These are phyloP conservation scores for Choanephora cucurbitarum DNA, from an alignment of 371 early-diverging fungal genomes.

Conservation along the genomic window DNA sequence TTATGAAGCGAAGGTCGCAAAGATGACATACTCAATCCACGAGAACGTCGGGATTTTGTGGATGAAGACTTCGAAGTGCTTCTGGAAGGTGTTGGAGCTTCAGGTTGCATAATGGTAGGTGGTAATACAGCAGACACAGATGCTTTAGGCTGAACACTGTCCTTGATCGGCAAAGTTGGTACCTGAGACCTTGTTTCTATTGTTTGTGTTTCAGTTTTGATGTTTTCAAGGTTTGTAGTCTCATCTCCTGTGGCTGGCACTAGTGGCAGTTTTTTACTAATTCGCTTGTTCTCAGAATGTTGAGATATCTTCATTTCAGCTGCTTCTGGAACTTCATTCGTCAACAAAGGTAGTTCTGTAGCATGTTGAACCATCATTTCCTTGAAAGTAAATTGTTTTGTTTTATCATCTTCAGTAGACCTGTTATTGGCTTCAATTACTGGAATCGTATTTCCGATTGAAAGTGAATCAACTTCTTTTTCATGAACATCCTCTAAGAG, in stretches of 20 bases:
- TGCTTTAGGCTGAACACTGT: not conserved
- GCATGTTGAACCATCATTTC: too few relatives aligned
- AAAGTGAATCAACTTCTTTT: not conserved
- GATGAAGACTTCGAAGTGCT: not conserved
- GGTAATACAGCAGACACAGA: slow-evolving; percentile 14
- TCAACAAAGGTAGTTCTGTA: too few relatives aligned
- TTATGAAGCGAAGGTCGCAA: slow-evolving; percentile 23
- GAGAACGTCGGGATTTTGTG: slow-evolving; percentile 26
- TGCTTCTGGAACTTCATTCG: too few relatives aligned
- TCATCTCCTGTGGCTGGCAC: too few relatives aligned
- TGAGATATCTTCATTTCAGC: too few relatives aligned
- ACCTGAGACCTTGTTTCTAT: slow-evolving; percentile 7
- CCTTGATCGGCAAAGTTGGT: slow-evolving; percentile 14
- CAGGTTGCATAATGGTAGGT: not conserved
- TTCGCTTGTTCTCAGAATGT: too few relatives aligned
- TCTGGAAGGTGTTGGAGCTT: slow-evolving; percentile 11
- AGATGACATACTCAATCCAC: slow-evolving; percentile 39
- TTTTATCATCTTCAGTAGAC: too few relatives aligned
- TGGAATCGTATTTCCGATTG: too few relatives aligned
- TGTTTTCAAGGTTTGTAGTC: too few relatives aligned
- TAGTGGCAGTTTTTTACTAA: too few relatives aligned
- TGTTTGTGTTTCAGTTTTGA: not conserved
- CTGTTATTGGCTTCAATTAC: too few relatives aligned
- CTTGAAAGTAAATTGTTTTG: too few relatives aligned
- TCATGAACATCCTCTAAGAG: not conserved